phyloP scores from a whole-genome alignment of 192 early-diverging fungal species.

The Martensiomyces pterosporus region DNA sequence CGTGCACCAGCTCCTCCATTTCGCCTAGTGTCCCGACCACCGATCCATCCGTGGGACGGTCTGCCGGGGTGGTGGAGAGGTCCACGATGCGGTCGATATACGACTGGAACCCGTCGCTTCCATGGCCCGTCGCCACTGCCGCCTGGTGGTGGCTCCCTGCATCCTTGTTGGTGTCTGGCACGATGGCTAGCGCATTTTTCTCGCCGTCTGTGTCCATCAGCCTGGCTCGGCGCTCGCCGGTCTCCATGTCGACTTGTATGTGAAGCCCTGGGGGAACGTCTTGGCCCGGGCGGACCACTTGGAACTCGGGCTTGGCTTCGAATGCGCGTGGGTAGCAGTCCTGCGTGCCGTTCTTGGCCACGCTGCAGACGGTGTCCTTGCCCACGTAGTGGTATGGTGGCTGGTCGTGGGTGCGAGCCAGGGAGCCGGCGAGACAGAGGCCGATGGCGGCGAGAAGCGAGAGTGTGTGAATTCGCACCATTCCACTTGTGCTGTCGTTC shows the following conservation, averaged over 20 bases:
- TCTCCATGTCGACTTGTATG: conserved; percentile 60
- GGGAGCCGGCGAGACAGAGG: too few relatives aligned
- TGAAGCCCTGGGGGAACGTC: conserved; percentile 61
- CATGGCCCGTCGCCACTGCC: conserved; percentile 1
- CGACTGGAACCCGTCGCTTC: conserved; percentile 17
- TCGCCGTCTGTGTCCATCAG: conserved; percentile 41
- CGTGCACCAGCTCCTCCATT: conserved; percentile 54
- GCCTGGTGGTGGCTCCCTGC: neutral
- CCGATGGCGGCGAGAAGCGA: conserved; percentile 8
- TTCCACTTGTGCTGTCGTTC: too few relatives aligned
- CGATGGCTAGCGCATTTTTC: conserved; percentile 4
- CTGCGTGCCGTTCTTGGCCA: conserved; percentile 28
- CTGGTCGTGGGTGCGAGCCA: neutral
- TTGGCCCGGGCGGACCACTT: conserved; percentile 56
- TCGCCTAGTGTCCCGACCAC: conserved; percentile 46
- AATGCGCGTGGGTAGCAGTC: conserved; percentile 60
- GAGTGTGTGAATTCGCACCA: conserved; percentile 7
- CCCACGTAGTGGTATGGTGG: neutral
- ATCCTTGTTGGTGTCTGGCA: neutral
- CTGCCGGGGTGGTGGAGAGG: neutral
- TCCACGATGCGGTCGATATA: conserved; percentile 30
- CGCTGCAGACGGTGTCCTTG: conserved; percentile 18
- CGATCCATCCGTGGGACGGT: conserved; percentile 1
- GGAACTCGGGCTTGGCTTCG: conserved; percentile 56
- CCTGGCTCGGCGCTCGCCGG: conserved; percentile 54